phyloP scores from a whole-genome alignment of 108 stramenopile genomes.

The Skeletonema marinoi region DNA sequence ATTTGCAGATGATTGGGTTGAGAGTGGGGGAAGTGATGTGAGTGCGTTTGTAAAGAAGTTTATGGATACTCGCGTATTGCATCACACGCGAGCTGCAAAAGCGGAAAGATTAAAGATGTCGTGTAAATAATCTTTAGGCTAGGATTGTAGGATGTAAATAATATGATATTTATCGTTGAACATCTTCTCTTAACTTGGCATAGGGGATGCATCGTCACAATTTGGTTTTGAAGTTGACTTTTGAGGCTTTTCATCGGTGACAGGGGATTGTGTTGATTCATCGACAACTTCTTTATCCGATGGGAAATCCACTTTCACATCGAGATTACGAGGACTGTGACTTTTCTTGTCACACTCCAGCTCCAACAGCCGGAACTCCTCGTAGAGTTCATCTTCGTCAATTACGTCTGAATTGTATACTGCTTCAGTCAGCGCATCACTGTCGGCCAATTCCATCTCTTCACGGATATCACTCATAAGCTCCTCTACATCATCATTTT shows the following conservation, averaged over 20 bases:
- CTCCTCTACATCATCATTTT: constrained; percentile 16
- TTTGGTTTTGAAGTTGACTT: background rate
- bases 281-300: background rate
- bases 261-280: background rate
- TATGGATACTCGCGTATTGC: constrained; percentile 54
- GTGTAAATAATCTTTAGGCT: background rate
- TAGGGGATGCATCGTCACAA: background rate
- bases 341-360: constrained; percentile 16
- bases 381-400: constrained; percentile 39
- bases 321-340: background rate
- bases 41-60: constrained; percentile 66
- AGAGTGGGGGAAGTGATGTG: constrained; percentile 43
- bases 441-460: constrained; percentile 20
- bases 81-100: constrained; percentile 79
- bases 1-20: constrained; percentile 76
- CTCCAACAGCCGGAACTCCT: constrained; percentile 35
- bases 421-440: background rate
- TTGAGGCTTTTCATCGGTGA: background rate
- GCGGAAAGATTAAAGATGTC: constrained; percentile 25
- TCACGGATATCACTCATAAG: constrained; percentile 37
- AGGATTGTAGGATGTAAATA: constrained; percentile 1
- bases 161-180: background rate
- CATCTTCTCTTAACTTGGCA: background rate
- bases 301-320: background rate
- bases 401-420: background rate